phyloP scores from a whole-genome alignment of 371 early-diverging fungal species.

The Mucor plumbeus region DNA sequence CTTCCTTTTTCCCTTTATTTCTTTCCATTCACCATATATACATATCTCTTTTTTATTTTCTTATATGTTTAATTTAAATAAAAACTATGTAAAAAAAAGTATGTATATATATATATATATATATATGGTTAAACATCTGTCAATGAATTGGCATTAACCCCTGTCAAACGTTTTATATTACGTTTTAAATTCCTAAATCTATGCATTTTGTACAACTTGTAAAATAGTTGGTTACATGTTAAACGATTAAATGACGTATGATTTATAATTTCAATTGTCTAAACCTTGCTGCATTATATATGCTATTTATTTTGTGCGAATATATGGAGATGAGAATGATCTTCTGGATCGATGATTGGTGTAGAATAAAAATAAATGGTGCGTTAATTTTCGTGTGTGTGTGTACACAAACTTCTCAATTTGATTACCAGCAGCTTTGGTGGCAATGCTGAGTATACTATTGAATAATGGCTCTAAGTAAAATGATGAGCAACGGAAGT shows the following conservation, averaged over 20 bases:
- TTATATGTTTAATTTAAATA: conserved; percentile 4
- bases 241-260: background rate
- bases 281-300: background rate
- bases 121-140: background rate
- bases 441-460: too few species aligned
- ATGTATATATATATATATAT: too few species aligned
- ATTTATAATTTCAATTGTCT: background rate
- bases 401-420: too few species aligned
- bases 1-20: background rate
- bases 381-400: background rate
- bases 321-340: background rate
- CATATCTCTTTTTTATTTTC: conserved; percentile 2
- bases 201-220: background rate
- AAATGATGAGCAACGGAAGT: too few species aligned
- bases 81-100: conserved; percentile 1
- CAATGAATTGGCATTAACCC: conserved; percentile 1
- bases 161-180: background rate
- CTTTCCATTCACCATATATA: background rate
- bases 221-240: background rate
- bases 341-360: background rate
- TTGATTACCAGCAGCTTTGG: too few species aligned
- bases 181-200: background rate
- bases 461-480: too few species aligned
- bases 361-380: background rate
- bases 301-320: background rate